These are phyloP conservation scores for Adansonia madagascariensis DNA, from an alignment of 441 rosid species.

Conservation along the genomic window DNA sequence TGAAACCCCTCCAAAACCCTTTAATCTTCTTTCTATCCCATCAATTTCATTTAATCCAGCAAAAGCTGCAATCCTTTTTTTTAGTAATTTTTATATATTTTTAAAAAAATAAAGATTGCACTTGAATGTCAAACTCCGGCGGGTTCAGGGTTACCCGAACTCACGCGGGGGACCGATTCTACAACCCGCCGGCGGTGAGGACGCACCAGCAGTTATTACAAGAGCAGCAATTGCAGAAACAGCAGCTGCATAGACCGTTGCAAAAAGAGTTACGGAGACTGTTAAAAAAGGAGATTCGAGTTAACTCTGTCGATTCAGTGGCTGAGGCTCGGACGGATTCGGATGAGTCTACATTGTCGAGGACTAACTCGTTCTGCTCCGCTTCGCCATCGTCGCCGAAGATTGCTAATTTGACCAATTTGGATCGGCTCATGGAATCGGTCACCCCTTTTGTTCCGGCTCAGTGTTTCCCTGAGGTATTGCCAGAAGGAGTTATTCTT, in stretches of 20 bases:
- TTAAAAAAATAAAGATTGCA: neutral
- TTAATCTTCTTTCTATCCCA: neutral
- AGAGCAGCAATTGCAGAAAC: conserved; percentile 30
- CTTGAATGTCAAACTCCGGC: conserved; percentile 45
- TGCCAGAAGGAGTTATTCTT: neutral
- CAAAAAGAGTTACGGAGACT: conserved; percentile 33
- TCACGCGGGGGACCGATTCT: conserved; percentile 42
- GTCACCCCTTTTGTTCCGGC: conserved; percentile 46
- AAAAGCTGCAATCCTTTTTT: neutral
- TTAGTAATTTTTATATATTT: neutral
- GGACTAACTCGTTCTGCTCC: conserved; percentile 37
- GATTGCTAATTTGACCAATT: conserved; percentile 34
- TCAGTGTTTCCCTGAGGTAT: conserved; percentile 43
- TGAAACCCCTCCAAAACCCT: conserved; percentile 32
- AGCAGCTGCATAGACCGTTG: conserved; percentile 19
- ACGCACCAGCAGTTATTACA: conserved; percentile 34
- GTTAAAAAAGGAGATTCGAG: conserved; percentile 26
- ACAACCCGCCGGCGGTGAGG: conserved; percentile 42
- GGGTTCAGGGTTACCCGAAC: conserved; percentile 44
- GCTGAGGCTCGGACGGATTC: conserved; percentile 30
- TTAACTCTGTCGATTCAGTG: conserved; percentile 31
- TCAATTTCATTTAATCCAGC: conserved; percentile 3
- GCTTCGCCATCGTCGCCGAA: conserved; percentile 26
- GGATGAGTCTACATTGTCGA: conserved; percentile 44
- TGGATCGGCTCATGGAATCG: conserved; percentile 50